Conservation (phyloP, 2,329 filamentous ascomycete species). For the Domatiomyces catenatus region DNA sequence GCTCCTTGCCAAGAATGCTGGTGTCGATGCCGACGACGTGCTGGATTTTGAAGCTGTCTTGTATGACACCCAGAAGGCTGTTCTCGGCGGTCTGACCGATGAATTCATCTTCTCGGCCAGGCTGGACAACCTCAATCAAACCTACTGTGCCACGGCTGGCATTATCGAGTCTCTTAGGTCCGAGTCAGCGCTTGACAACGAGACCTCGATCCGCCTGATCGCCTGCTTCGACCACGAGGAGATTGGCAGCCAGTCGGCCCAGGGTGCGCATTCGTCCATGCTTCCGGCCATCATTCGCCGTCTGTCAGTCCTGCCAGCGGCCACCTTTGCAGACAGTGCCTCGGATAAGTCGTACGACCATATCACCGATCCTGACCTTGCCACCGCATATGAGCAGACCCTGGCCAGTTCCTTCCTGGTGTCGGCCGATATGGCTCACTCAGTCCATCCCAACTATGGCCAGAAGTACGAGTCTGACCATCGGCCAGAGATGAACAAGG, state of each 20-base stretch:
- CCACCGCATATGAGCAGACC: constrained; percentile 85
- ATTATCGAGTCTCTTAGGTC: constrained; percentile 63
- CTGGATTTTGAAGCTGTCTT: constrained; percentile 94
- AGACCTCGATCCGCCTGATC: constrained; percentile 74
- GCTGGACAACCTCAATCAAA: constrained; percentile 92
- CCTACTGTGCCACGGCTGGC: constrained; percentile 76
- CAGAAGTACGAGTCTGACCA: constrained; percentile 85
- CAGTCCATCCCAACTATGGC: constrained; percentile 86
- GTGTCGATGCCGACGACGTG: constrained; percentile 53
- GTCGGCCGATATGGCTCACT: constrained; percentile 95
- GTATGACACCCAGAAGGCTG: constrained; percentile 86
- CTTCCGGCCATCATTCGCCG: constrained; percentile 76
- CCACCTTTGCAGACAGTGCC: constrained; percentile 32
- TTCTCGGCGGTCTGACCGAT: constrained; percentile 75
- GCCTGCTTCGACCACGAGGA: constrained; percentile 97
- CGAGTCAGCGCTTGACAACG: constrained; percentile 51
- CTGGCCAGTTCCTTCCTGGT: constrained; percentile 82
- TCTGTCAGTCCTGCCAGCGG: constrained; percentile 60
- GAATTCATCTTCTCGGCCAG: constrained; percentile 95
- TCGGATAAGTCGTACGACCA: constrained; percentile 53
- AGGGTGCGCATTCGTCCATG: constrained; percentile 85
- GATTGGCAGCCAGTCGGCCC: constrained; percentile 80
- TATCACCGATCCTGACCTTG: constrained; percentile 43
- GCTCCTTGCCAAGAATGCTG: constrained; percentile 66
- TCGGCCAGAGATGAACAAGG: constrained; percentile 88